Evolutionary conservation across 148 eudicot genomes (phyloP).

Genomic region (Cornus controversa): DNA sequence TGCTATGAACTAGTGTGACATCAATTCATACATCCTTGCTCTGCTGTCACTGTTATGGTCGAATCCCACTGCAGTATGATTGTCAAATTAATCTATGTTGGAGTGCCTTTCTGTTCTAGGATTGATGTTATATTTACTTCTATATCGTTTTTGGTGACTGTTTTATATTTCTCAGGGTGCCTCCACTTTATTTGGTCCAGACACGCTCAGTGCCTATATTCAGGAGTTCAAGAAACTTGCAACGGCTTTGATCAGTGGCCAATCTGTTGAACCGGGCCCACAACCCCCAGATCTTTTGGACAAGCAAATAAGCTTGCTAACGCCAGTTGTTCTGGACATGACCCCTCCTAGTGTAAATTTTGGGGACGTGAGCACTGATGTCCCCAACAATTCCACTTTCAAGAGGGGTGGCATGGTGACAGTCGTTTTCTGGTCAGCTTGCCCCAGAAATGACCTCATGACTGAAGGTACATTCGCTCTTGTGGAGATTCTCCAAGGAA

Average conservation of each 20-base stretch:
- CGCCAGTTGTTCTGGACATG: constrained; percentile 71
- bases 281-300: constrained; percentile 83
- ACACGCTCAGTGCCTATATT: constrained; percentile 83
- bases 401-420: constrained; percentile 64
- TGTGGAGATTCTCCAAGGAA: constrained; percentile 69
- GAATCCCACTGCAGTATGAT: background rate
- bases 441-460: constrained; percentile 93
- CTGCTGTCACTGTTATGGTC: background rate
- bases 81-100: background rate
- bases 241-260: constrained; percentile 50
- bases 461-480: constrained; percentile 86
- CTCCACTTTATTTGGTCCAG: constrained; percentile 88
- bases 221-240: constrained; percentile 90
- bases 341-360: constrained; percentile 62
- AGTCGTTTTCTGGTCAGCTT: constrained; percentile 78
- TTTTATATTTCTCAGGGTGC: constrained; percentile 62
- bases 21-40: background rate
- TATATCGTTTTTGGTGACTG: constrained; percentile 7
- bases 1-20: background rate
- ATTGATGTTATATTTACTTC: no score
- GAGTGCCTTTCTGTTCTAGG: background rate
- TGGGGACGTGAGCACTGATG: constrained; percentile 61
- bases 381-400: constrained; percentile 61
- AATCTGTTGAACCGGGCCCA: constrained; percentile 61
- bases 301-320: constrained; percentile 77